These are phyloP conservation scores for Pleurotus eryngii DNA, from an alignment of 768 basidiomycete species.

Conservation along the genomic window DNA sequence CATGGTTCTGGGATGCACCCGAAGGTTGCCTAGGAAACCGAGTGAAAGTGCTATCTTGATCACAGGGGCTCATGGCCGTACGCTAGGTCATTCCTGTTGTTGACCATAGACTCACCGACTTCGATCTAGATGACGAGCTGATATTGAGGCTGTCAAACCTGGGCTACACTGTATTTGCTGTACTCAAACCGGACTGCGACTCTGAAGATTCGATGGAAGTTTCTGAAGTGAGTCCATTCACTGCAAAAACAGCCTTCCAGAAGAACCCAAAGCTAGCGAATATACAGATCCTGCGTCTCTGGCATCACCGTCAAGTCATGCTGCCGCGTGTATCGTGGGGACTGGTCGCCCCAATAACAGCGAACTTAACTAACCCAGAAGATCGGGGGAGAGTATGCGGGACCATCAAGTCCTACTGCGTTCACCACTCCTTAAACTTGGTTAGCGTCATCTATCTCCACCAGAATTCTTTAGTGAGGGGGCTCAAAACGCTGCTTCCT, in stretches of 20 bases:
- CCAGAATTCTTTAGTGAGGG: background rate
- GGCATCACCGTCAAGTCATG: background rate
- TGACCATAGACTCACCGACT: background rate
- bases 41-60: constrained; percentile 4
- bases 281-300: constrained; percentile 1
- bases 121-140: background rate
- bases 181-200: background rate
- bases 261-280: background rate
- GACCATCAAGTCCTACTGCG: constrained; percentile 7
- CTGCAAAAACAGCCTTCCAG: too few relatives aligned
- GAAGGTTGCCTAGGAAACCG: background rate
- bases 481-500: background rate
- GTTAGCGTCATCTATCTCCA: constrained; percentile 2
- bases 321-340: constrained; percentile 2
- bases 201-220: constrained; percentile 5
- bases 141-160: constrained; percentile 3
- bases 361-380: background rate
- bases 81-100: background rate
- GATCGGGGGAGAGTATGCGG: constrained; percentile 1
- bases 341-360: constrained; percentile 3
- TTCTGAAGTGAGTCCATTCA: background rate
- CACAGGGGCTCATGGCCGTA: constrained; percentile 4
- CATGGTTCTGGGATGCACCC: background rate
- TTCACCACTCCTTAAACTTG: constrained; percentile 1
- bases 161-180: constrained; percentile 9